Evolutionary conservation across 192 early-diverging fungal species (phyloP).

Genomic region (Thamnidium elegans): DNA sequence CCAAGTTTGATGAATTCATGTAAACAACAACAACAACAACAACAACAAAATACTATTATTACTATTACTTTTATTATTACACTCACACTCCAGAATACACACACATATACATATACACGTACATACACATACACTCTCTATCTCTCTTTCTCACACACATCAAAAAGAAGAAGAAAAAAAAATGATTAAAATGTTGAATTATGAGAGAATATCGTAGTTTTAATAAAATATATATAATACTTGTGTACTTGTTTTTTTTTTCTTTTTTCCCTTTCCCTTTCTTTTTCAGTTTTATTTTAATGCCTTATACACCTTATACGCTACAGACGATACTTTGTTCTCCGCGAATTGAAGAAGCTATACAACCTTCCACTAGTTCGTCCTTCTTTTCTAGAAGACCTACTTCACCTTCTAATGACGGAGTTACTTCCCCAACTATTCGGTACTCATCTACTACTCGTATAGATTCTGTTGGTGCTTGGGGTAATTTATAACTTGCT

Average conservation of each 20-base stretch:
- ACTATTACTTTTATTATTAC: no score
- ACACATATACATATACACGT: no score
- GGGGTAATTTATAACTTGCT: slow-evolving; percentile 34
- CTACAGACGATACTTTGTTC: slow-evolving; percentile 48
- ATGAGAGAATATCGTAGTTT: no score
- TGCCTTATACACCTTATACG: slow-evolving; percentile 47
- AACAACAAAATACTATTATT: no score
- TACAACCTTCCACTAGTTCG: slow-evolving; percentile 17
- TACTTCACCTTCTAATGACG: slow-evolving; percentile 24
- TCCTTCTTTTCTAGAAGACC: slow-evolving; percentile 24
- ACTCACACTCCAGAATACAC: no score
- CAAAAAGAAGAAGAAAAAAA: no score
- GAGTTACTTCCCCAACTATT: slow-evolving; percentile 7
- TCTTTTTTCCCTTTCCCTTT: no score
- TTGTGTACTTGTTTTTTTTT: background rate
- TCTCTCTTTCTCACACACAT: no score
- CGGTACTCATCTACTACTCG: slow-evolving; percentile 25
- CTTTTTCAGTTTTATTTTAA: background rate
- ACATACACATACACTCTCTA: no score
- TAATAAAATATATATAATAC: no score
- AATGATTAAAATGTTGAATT: no score
- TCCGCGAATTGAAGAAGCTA: slow-evolving; percentile 38
- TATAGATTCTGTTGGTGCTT: slow-evolving; percentile 49
- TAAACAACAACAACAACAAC: background rate
- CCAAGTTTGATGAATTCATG: slow-evolving; percentile 19